Evolutionary conservation across 148 eudicot species (phyloP).

Genomic region (Salicornia ramosissima): DNA sequence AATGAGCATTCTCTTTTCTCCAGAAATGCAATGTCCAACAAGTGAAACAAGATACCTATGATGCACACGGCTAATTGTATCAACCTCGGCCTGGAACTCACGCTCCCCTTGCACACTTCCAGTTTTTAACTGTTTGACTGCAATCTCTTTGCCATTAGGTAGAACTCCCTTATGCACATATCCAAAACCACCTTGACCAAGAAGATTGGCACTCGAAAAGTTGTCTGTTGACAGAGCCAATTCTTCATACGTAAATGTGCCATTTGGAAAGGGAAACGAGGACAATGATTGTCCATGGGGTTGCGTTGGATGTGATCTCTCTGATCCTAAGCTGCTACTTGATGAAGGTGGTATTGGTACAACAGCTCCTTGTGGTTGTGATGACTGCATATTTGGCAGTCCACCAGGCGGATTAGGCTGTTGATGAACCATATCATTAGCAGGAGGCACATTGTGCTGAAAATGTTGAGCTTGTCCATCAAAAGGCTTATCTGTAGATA

Average conservation of each 20-base stretch:
- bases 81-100: conserved; percentile 89
- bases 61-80: conserved; percentile 66
- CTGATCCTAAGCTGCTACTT: conserved; percentile 36
- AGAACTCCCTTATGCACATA: conserved; percentile 67
- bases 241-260: conserved; percentile 61
- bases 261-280: conserved; percentile 28
- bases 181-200: conserved; percentile 86
- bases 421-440: conserved; percentile 16
- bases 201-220: conserved; percentile 55
- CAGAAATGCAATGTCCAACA: conserved; percentile 70
- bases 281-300: conserved; percentile 20
- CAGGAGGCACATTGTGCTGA: conserved; percentile 30
- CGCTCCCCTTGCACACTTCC: conserved; percentile 89
- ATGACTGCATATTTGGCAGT: conserved; percentile 14
- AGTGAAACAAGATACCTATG: conserved; percentile 75
- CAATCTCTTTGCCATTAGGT: conserved; percentile 59
- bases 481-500: conserved; percentile 34
- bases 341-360: conserved; percentile 22
- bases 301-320: conserved; percentile 23
- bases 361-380: conserved; percentile 25
- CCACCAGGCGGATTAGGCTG: conserved; percentile 20
- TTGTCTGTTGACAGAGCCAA: conserved; percentile 54
- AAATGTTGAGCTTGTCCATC: conserved; percentile 28
- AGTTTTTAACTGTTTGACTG: conserved; percentile 65
- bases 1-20: conserved; percentile 56